Evolutionary conservation across 805 yeast species (phyloP).

Genomic region (Myxozyma sirexii): DNA sequence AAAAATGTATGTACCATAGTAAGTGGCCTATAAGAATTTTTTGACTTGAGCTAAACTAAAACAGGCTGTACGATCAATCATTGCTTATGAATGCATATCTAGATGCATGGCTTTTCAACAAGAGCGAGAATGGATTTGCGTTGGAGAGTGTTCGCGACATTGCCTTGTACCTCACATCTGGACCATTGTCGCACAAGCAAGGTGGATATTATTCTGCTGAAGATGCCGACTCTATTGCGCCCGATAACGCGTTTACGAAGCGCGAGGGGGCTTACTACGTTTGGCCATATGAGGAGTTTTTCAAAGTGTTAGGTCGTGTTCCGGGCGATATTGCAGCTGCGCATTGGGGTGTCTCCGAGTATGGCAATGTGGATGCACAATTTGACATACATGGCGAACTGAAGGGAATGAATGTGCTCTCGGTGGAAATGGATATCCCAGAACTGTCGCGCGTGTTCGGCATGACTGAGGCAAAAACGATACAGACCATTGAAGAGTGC

Average conservation of each 20-base stretch:
- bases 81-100: conserved; percentile 42
- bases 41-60: background rate
- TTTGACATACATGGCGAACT: conserved; percentile 42
- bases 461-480: conserved; percentile 33
- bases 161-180: conserved; percentile 35
- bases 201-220: conserved; percentile 43
- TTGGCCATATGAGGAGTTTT: conserved; percentile 44
- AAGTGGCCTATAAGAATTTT: background rate
- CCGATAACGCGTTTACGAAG: conserved; percentile 24
- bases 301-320: conserved; percentile 33
- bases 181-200: conserved; percentile 34
- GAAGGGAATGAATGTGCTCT: conserved; percentile 41
- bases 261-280: conserved; percentile 44
- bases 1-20: conserved; percentile 37
- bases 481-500: conserved; percentile 36
- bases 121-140: conserved; percentile 31
- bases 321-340: conserved; percentile 41
- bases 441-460: conserved; percentile 45
- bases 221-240: conserved; percentile 42
- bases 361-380: conserved; percentile 44
- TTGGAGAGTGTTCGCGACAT: conserved; percentile 35
- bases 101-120: conserved; percentile 38
- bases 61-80: conserved; percentile 44
- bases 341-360: conserved; percentile 43
- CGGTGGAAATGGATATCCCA: conserved; percentile 32